Evolutionary conservation across 225 moss, liverwort and hornwort genomes (phyloP).

Genomic region (Asterella californica): DNA sequence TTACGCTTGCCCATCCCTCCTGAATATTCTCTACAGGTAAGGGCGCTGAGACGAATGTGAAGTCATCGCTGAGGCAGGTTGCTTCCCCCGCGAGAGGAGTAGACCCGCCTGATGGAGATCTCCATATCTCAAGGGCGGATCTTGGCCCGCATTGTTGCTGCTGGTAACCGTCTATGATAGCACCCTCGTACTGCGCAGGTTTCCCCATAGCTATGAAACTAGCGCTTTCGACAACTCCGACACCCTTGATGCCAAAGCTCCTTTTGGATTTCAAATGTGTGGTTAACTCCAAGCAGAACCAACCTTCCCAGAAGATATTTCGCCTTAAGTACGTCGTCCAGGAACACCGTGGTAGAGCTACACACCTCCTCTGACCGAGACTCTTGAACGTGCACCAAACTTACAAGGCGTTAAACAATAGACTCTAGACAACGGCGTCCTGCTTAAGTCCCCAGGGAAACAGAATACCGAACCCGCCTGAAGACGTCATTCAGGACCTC

Average conservation of each 20-base stretch:
- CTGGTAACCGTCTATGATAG: slow-evolving; percentile 22
- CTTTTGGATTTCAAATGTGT: background rate
- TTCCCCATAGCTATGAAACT: slow-evolving; percentile 21
- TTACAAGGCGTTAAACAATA: background rate
- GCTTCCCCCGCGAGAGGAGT: slow-evolving; percentile 1
- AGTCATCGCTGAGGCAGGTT: slow-evolving; percentile 11
- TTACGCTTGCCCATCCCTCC: slow-evolving; percentile 35
- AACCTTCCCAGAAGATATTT: background rate
- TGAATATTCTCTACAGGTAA: background rate
- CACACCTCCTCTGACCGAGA: background rate
- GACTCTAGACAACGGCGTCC: background rate
- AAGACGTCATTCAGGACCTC: slow-evolving; percentile 12
- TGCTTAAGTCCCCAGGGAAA: background rate
- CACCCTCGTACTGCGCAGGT: slow-evolving; percentile 26
- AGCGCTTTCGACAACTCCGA: background rate
- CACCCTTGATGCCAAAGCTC: background rate
- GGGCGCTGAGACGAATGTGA: slow-evolving; percentile 14
- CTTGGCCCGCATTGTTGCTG: slow-evolving; percentile 30
- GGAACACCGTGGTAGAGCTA: background rate
- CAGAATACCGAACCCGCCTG: background rate
- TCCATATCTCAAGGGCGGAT: slow-evolving; percentile 34
- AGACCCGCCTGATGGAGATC: slow-evolving; percentile 17
- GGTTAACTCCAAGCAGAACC: background rate
- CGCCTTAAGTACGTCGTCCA: background rate
- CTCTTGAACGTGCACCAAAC: background rate